Conservation (phyloP, 176 grass and related monocot species). For the Elymus sibiricus region DNA sequence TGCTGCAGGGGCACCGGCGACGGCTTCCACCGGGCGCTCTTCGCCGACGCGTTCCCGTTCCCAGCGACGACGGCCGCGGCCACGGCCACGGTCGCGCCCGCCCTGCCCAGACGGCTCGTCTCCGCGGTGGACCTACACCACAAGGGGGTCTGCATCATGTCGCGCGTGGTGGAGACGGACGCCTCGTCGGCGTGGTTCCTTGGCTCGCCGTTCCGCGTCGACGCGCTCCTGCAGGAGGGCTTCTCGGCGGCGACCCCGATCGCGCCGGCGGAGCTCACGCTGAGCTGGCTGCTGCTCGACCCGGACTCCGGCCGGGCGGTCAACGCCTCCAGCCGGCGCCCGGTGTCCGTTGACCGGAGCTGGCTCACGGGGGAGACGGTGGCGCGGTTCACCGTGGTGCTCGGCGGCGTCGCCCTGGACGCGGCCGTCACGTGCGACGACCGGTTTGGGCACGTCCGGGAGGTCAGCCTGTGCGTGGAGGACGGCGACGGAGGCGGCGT, state of each 20-base stretch:
- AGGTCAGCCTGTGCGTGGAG: constrained; percentile 59
- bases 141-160: constrained; percentile 46
- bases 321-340: constrained; percentile 53
- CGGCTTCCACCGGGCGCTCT: constrained; percentile 44
- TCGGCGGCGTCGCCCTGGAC: constrained; percentile 28
- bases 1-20: background rate
- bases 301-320: constrained; percentile 30
- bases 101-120: constrained; percentile 41
- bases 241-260: constrained; percentile 24
- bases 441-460: constrained; percentile 39
- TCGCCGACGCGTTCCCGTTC: constrained; percentile 76
- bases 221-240: constrained; percentile 58
- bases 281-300: constrained; percentile 83
- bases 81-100: background rate
- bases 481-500: constrained; percentile 29
- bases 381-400: constrained; percentile 45
- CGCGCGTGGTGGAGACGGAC: constrained; percentile 61
- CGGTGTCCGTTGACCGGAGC: constrained; percentile 44
- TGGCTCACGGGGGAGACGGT: constrained; percentile 64
- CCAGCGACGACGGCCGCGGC: background rate
- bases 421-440: constrained; percentile 52
- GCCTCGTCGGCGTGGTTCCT: constrained; percentile 60
- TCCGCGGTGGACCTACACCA: constrained; percentile 77
- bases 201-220: constrained; percentile 71
- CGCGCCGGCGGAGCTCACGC: constrained; percentile 29